Conservation (phyloP, 2,329 filamentous ascomycete species). For the Pseudopithomyces maydicus region DNA sequence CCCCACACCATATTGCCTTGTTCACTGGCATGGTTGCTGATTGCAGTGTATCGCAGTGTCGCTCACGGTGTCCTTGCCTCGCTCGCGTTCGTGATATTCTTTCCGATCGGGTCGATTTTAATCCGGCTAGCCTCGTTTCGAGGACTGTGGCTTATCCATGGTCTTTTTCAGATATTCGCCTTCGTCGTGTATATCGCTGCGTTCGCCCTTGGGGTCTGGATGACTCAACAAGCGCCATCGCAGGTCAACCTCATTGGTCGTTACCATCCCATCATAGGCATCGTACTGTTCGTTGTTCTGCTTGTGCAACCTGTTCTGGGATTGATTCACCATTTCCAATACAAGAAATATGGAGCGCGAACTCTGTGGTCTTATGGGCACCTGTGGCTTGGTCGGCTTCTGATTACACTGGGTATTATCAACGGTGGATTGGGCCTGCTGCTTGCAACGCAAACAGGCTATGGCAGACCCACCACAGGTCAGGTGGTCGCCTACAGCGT, state of each 20-base stretch:
- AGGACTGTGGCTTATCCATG: constrained; percentile 46
- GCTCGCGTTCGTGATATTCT: constrained; percentile 44
- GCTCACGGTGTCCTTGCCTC: constrained; percentile 45
- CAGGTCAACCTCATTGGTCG: constrained; percentile 27
- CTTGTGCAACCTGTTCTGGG: constrained; percentile 60
- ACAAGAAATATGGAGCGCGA: constrained; percentile 49
- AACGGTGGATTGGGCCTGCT: constrained; percentile 58
- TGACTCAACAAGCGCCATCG: constrained; percentile 39
- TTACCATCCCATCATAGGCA: constrained; percentile 58
- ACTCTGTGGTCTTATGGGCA: constrained; percentile 54
- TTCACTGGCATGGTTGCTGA: background rate
- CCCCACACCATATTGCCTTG: too few relatives aligned
- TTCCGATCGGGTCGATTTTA: constrained; percentile 47
- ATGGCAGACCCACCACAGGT: constrained; percentile 26
- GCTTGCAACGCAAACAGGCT: constrained; percentile 35
- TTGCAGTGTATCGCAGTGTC: constrained; percentile 22
- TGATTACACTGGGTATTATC: constrained; percentile 57
- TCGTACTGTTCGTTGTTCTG: constrained; percentile 54
- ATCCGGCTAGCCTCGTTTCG: constrained; percentile 45
- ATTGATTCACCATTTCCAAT: constrained; percentile 56
- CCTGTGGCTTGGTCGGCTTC: constrained; percentile 58
- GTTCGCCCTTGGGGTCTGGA: constrained; percentile 54
- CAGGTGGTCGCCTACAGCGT: constrained; percentile 42
- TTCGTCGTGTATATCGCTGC: constrained; percentile 52
- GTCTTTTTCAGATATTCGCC: constrained; percentile 51